Evolutionary conservation across 2,329 filamentous ascomycete genomes (phyloP), one percentile per base, ranked within the genome.

Genomic region (Cladophialophora chaetospira): DNA sequence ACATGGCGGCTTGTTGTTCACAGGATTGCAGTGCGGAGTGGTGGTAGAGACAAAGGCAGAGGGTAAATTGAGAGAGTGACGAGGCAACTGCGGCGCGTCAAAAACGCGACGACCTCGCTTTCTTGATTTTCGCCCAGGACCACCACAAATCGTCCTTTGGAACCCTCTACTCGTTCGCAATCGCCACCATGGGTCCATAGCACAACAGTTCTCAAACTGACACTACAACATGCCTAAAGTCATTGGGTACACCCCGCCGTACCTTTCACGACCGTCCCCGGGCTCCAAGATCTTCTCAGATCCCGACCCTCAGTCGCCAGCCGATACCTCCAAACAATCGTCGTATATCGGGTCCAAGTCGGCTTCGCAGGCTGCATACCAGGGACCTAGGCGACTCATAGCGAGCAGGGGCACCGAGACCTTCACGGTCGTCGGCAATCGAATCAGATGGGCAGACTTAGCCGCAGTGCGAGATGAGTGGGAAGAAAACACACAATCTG

Each of bases 361-460:
- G n/a, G 48, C 50, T 60, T 63, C 68, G 43, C 65, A 63, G 48
- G 60, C 62, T 60, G 64, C 65, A 61, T 69, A 70, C 26, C 61
- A 63, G n/a, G 73, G 79, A 2, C 74, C 82, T 1, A 73, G 70
- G 17, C 77, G 76, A 62, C 91, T 86, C 0, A 87, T 97, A 66
- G 92, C 91, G 8, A 85, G 83, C 47, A 82, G 93, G 57, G 91
- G 89, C 13, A 91, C 89, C 1, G 92, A 99, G 68, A 78, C 97
- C 8, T 97, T 97, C 70, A 86, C 91, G 10, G 92, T 91, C 17
- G 86, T 88, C 36, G 92, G 92, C 46, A 92, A 88, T 66, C 90
- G 97, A 72, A 88, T 99, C 60, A 83, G 92, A 71, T 99, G 94
- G 91, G 87, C 89, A 8, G 90, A 96, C 73, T 75, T 99, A 53